These are phyloP conservation scores for Suhomyces chickasaworum DNA, from an alignment of 1,139 yeast genomes.

Conservation along the genomic window DNA sequence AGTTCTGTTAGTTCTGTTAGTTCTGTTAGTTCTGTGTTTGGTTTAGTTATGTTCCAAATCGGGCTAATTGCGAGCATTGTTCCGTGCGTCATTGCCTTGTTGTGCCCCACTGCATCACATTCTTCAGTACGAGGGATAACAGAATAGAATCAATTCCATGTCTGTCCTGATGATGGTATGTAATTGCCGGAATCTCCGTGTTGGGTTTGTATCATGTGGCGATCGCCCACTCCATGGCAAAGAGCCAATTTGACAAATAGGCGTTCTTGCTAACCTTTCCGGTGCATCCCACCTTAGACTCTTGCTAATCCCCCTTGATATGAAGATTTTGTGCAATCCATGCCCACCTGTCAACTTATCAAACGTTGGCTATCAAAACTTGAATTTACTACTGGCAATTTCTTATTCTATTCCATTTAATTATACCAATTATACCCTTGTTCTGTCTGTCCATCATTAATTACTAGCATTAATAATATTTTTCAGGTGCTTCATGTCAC, in stretches of 20 bases:
- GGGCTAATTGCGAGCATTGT: constrained; percentile 2
- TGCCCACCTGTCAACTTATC: neutral
- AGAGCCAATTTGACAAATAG: neutral
- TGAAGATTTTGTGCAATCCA: neutral
- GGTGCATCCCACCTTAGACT: neutral
- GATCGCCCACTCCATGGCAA: neutral
- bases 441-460: too few species aligned
- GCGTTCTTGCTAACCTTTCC: neutral
- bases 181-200: neutral
- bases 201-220: neutral
- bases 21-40: neutral
- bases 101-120: neutral
- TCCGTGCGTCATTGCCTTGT: neutral
- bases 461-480: too few species aligned
- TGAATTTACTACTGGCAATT: neutral
- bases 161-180: neutral
- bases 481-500: neutral
- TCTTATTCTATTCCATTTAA: neutral
- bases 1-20: neutral
- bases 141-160: neutral
- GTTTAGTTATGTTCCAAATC: neutral
- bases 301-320: neutral
- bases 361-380: neutral
- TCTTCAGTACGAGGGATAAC: neutral
- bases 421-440: neutral